Evolutionary conservation across 2,329 filamentous ascomycete species (phyloP).

Genomic region (Phialocephala sp.): DNA sequence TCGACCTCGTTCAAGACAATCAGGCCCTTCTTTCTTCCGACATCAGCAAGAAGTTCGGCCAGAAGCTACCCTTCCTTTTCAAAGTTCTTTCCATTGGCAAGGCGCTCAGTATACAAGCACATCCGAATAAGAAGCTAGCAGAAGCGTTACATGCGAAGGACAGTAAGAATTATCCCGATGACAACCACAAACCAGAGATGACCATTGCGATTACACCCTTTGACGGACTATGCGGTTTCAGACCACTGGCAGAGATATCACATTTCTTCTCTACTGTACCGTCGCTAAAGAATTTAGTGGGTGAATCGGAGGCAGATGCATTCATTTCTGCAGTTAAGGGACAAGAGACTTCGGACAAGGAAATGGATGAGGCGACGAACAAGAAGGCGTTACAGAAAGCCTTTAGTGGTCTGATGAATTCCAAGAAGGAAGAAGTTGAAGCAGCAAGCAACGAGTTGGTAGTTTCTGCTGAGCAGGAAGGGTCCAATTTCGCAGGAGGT

Average conservation of each 20-base stretch:
- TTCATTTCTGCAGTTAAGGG: constrained; percentile 61
- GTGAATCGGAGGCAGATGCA: constrained; percentile 63
- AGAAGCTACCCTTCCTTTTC: constrained; percentile 93
- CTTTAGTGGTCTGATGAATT: constrained; percentile 83
- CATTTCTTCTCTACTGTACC: constrained; percentile 73
- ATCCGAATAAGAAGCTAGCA: constrained; percentile 93
- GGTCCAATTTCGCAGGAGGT: constrained; percentile 74
- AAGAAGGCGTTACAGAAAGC: constrained; percentile 77
- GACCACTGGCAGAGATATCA: constrained; percentile 82
- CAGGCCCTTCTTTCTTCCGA: constrained; percentile 77
- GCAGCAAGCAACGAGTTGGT: constrained; percentile 72
- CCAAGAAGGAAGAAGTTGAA: constrained; percentile 68
- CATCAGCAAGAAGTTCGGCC: constrained; percentile 75
- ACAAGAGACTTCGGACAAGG: constrained; percentile 50
- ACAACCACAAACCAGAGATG: constrained; percentile 99
- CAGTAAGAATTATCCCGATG: constrained; percentile 94
- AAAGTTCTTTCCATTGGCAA: constrained; percentile 97
- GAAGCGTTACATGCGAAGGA: constrained; percentile 86
- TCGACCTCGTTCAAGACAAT: constrained; percentile 89
- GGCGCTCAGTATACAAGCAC: constrained; percentile 94
- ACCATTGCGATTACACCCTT: constrained; percentile 97
- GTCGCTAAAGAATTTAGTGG: constrained; percentile 69
- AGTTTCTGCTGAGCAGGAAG: constrained; percentile 69
- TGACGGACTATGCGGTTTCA: constrained; percentile 94
- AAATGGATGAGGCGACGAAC: constrained; percentile 60